These are phyloP conservation scores for Beauveria medogensis DNA, from an alignment of 2,329 filamentous ascomycete species.

Conservation along the genomic window DNA sequence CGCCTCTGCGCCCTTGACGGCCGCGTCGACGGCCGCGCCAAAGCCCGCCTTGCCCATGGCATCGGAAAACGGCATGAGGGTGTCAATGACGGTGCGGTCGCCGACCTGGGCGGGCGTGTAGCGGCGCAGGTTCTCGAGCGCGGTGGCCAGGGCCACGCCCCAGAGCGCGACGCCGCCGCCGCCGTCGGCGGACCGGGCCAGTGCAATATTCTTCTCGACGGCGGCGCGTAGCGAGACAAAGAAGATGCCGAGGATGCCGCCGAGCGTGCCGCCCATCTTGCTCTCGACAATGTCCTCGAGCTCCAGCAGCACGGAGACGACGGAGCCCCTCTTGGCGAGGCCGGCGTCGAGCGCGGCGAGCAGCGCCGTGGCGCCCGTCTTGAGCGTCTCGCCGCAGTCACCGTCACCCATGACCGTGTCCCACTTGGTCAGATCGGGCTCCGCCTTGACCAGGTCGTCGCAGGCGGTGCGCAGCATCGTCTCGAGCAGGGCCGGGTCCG, in stretches of 20 bases:
- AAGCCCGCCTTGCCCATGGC: constrained; percentile 41
- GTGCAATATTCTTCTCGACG: constrained; percentile 29
- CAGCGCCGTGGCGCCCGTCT: constrained; percentile 41
- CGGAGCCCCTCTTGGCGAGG: constrained; percentile 34
- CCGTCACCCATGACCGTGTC: constrained; percentile 58
- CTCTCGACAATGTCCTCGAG: constrained; percentile 48
- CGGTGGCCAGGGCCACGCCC: constrained; percentile 33
- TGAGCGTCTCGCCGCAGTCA: constrained; percentile 56
- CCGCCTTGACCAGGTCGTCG: constrained; percentile 45
- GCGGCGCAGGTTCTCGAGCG: constrained; percentile 37
- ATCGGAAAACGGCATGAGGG: constrained; percentile 45
- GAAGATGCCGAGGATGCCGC: constrained; percentile 47
- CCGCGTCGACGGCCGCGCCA: constrained; percentile 48
- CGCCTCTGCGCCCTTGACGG: constrained; percentile 49
- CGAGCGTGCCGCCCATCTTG: constrained; percentile 46
- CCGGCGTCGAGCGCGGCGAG: constrained; percentile 38
- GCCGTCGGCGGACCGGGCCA: constrained; percentile 20
- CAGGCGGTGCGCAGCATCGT: constrained; percentile 48
- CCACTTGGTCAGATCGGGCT: constrained; percentile 55
- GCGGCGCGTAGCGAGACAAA: constrained; percentile 39
- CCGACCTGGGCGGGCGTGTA: constrained; percentile 49
- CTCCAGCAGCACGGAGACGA: constrained; percentile 38
- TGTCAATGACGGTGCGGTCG: constrained; percentile 51
- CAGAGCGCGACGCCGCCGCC: constrained; percentile 28
- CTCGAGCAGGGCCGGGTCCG: constrained; percentile 46